phyloP scores from a whole-genome alignment of 108 stramenopile species.

The Fistulifera solaris region DNA sequence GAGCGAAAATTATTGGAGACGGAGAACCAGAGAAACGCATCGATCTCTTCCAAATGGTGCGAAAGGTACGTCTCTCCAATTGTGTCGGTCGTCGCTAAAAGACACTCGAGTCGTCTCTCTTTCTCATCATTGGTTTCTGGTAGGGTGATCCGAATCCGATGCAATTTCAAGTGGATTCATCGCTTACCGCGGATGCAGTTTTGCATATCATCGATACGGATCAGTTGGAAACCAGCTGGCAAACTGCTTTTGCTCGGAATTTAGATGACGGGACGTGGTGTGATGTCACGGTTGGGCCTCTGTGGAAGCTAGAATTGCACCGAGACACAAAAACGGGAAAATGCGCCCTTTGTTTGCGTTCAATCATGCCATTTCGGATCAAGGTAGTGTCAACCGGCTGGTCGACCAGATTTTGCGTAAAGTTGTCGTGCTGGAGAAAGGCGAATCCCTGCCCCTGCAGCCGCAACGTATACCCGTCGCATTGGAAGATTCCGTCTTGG shows the following conservation, averaged over 20 bases:
- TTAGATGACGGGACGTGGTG: conserved; percentile 73
- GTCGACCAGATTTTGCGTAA: conserved; percentile 58
- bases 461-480: conserved; percentile 48
- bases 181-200: conserved; percentile 38
- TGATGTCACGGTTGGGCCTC: conserved; percentile 29
- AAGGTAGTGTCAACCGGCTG: conserved; percentile 61
- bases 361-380: conserved; percentile 85
- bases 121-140: no score
- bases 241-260: conserved; percentile 39
- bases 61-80: no score
- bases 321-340: conserved; percentile 24
- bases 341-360: conserved; percentile 69
- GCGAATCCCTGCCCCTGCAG: conserved; percentile 19
- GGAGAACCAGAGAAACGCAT: conserved; percentile 73
- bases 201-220: conserved; percentile 35
- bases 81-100: no score
- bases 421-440: conserved; percentile 41
- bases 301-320: conserved; percentile 69
- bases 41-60: conserved; percentile 81
- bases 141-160: conserved; percentile 66
- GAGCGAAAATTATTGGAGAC: conserved; percentile 49
- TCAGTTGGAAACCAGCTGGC: conserved; percentile 53
- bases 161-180: conserved; percentile 38
- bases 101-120: no score
- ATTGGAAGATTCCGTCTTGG: conserved; percentile 73